These are phyloP conservation scores for Leccinum boreale DNA, from an alignment of 768 basidiomycete genomes.

Conservation along the genomic window DNA sequence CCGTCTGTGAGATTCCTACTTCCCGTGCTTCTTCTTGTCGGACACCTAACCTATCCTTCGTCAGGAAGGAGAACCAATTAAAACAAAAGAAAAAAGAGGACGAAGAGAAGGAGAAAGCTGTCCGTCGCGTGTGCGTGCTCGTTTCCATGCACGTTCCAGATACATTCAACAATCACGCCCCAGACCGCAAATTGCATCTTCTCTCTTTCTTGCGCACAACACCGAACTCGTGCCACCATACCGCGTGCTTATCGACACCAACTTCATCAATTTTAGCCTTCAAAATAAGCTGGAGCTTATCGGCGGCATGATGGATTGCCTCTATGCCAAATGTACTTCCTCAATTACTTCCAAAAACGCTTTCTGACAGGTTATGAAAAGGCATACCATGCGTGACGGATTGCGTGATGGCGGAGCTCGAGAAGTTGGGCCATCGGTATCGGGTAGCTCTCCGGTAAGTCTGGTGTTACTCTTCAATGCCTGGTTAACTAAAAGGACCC, in stretches of 20 bases:
- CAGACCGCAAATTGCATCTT: slow-evolving; percentile 85
- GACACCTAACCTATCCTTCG: slow-evolving; percentile 5
- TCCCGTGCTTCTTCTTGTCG: not conserved
- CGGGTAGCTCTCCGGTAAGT: slow-evolving; percentile 88
- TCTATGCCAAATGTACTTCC: slow-evolving; percentile 90
- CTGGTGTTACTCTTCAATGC: not conserved
- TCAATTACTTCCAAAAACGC: not conserved
- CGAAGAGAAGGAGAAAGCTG: slow-evolving; percentile 73
- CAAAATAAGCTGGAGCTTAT: slow-evolving; percentile 97
- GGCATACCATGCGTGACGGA: slow-evolving; percentile 99
- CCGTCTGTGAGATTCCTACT: slow-evolving; percentile 62
- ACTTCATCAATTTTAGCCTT: slow-evolving; percentile 98
- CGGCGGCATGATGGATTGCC: slow-evolving; percentile 99
- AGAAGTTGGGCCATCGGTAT: slow-evolving; percentile 95
- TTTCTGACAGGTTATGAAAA: slow-evolving; percentile 30
- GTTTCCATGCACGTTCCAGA: not conserved
- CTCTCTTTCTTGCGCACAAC: slow-evolving; percentile 93
- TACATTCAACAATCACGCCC: not conserved
- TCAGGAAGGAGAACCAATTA: slow-evolving; percentile 88
- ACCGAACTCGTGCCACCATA: slow-evolving; percentile 95
- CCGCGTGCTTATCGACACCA: slow-evolving; percentile 96
- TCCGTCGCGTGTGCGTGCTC: slow-evolving; percentile 70
- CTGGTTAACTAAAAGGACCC: slow-evolving; percentile 10
- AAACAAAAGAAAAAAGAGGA: slow-evolving; percentile 87
- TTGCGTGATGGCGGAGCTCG: slow-evolving; percentile 97